Conservation (phyloP, 2,329 filamentous ascomycete species). For the Monilinia aucupariae region DNA sequence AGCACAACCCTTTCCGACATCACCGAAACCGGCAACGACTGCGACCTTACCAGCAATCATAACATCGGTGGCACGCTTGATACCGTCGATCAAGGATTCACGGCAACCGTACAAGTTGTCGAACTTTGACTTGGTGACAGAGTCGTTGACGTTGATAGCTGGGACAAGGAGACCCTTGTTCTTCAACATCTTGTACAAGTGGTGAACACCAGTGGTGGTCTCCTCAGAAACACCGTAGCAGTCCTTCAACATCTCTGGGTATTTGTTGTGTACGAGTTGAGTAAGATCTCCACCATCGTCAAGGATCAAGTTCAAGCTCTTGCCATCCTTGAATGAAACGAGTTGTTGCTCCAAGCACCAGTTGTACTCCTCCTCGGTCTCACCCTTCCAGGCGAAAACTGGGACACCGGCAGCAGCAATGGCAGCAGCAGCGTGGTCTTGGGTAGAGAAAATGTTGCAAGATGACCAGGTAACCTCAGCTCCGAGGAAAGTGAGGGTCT, state of each 20-base stretch:
- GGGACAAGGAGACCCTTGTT: constrained; percentile 83
- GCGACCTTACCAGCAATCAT: constrained; percentile 99
- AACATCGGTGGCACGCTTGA: constrained; percentile 99
- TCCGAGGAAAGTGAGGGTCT: constrained; percentile 90
- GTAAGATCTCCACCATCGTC: constrained; percentile 98
- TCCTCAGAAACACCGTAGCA: constrained; percentile 99
- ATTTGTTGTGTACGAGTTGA: constrained; percentile 93
- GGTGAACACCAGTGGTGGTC: constrained; percentile 99
- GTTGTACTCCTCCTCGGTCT: constrained; percentile 99
- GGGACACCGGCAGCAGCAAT: constrained; percentile 79
- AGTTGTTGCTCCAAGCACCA: constrained; percentile 99
- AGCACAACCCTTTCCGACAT: constrained; percentile 98
- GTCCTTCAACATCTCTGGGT: constrained; percentile 95
- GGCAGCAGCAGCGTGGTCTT: constrained; percentile 96
- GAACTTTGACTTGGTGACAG: constrained; percentile 99
- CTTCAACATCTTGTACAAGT: constrained; percentile 98
- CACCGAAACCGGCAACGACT: constrained; percentile 95
- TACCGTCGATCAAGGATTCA: constrained; percentile 96
- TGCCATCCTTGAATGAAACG: constrained; percentile 88
- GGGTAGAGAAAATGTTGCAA: constrained; percentile 99
- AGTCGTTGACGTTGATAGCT: constrained; percentile 99
- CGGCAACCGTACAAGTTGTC: constrained; percentile 99
- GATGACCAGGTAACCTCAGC: constrained; percentile 98
- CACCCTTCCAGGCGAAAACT: constrained; percentile 70
- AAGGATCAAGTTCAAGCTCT: constrained; percentile 97